Conservation (phyloP, 306 rosid genomes). For the Quercus alba region DNA sequence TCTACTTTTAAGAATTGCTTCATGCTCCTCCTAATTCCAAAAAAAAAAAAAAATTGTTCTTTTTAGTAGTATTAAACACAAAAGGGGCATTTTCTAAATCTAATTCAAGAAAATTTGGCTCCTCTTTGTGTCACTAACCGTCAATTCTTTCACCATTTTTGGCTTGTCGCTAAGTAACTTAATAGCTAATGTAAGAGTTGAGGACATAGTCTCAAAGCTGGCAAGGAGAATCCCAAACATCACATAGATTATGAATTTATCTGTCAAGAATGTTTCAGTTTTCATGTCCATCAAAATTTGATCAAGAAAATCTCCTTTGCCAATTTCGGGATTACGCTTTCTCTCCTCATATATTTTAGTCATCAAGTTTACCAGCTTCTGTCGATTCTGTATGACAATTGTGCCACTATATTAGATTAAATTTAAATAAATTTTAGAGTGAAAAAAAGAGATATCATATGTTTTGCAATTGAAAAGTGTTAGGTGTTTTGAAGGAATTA, state of each 20-base stretch:
- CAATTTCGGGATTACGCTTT: constrained; percentile 3
- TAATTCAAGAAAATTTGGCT: neutral
- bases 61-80: neutral
- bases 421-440: neutral
- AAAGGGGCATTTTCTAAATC: neutral
- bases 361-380: constrained; percentile 18
- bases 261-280: constrained; percentile 10
- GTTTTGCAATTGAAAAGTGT: no score
- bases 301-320: constrained; percentile 30
- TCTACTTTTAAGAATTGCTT: no score
- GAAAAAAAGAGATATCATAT: neutral
- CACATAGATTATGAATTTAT: constrained; percentile 20
- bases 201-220: neutral
- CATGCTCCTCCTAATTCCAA: no score
- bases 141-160: neutral
- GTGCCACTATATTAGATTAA: neutral
- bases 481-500: neutral
- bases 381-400: neutral
- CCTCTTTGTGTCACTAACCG: neutral
- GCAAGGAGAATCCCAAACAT: constrained; percentile 17
- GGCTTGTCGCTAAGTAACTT: neutral
- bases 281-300: constrained; percentile 11
- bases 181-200: neutral
- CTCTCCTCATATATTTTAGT: constrained; percentile 28
- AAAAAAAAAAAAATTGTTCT: neutral